Evolutionary conservation across 2,329 filamentous ascomycete genomes (phyloP).

Genomic region (Calonectria pseudoturangicola): DNA sequence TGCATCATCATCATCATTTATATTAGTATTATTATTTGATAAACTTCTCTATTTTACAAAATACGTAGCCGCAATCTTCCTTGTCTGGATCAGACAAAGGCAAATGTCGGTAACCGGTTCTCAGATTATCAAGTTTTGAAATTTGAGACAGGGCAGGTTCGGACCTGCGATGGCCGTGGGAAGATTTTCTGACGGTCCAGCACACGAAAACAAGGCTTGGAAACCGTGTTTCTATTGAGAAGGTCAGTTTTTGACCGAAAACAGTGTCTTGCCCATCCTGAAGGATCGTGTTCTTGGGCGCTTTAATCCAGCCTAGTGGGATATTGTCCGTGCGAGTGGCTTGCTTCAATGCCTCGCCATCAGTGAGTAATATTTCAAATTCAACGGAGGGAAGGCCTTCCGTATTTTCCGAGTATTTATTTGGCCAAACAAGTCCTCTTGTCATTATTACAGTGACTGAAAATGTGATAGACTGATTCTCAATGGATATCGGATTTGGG

Average conservation of each 20-base stretch:
- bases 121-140: not conserved
- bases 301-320: not conserved
- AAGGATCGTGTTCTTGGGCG: not conserved
- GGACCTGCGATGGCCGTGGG: not conserved
- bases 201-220: conserved; percentile 3
- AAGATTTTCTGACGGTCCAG: not conserved
- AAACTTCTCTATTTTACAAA: conserved; percentile 13
- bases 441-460: not conserved
- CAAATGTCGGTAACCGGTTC: not conserved
- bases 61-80: not conserved
- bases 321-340: not conserved
- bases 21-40: too few species aligned
- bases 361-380: not conserved
- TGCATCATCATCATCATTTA: too few species aligned
- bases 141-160: not conserved
- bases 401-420: too few species aligned
- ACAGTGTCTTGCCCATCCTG: not conserved
- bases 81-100: not conserved
- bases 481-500: not conserved
- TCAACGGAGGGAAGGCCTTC: not conserved
- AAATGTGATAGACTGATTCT: not conserved
- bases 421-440: not conserved
- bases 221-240: conserved; percentile 4
- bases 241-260: not conserved
- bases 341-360: not conserved